phyloP scores from a whole-genome alignment of 78 protist genomes.

The Dictyostelium firmibasis region DNA sequence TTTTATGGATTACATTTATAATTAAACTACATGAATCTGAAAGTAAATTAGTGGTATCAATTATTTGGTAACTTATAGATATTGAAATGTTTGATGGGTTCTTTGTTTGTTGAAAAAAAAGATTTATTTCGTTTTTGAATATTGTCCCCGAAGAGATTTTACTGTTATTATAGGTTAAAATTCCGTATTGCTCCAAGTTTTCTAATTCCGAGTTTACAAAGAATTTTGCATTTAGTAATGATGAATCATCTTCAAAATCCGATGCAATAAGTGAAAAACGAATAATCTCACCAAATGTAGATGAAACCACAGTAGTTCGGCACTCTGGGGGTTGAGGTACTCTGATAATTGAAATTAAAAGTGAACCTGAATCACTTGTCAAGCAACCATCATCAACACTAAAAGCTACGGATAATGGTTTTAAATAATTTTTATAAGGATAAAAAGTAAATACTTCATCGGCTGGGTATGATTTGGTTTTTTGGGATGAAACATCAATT shows the following conservation, averaged over 20 bases:
- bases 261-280: not conserved
- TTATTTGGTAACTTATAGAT: not conserved
- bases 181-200: not conserved
- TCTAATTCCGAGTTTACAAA: not conserved
- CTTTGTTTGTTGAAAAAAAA: not conserved
- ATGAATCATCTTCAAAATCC: not conserved
- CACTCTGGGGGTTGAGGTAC: not conserved
- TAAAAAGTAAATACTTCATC: not conserved
- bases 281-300: not conserved
- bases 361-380: not conserved
- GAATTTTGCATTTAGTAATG: not conserved
- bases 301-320: not conserved
- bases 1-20: not conserved
- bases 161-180: not conserved
- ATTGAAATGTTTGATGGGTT: not conserved
- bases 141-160: not conserved
- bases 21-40: not conserved
- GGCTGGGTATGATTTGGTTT: not conserved
- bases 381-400: not conserved
- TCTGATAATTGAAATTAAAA: not conserved
- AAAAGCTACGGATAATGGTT: not conserved
- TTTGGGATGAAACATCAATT: not conserved
- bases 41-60: not conserved
- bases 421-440: not conserved
- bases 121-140: no score